Conservation (phyloP, 192 early-diverging fungal genomes). For the Linnemannia zychae region DNA sequence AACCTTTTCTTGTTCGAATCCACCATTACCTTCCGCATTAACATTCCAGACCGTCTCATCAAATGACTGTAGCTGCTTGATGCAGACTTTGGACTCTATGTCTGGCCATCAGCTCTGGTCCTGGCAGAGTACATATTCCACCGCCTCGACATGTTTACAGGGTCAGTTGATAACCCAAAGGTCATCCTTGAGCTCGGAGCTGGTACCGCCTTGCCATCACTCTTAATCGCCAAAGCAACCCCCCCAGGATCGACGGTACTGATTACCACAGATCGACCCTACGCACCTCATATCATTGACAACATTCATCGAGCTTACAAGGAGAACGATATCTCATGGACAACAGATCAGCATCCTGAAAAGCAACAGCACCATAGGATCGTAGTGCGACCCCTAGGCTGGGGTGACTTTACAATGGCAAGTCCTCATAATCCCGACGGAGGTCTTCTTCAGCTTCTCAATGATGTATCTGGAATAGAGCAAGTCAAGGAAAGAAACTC, state of each 20-base stretch:
- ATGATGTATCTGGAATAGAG: conserved; percentile 26
- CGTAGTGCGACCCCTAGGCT: conserved; percentile 60
- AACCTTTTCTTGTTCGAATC: not conserved
- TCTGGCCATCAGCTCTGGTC: conserved; percentile 82
- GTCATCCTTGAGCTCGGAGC: conserved; percentile 67
- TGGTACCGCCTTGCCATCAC: conserved; percentile 76
- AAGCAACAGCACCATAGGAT: conserved; percentile 9
- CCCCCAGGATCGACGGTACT: conserved; percentile 16
- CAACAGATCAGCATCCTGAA: not conserved
- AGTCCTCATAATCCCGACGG: conserved; percentile 9
- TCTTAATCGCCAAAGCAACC: conserved; percentile 62
- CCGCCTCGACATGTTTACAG: conserved; percentile 43
- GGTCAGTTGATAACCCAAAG: conserved; percentile 16
- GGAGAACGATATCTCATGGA: conserved; percentile 49
- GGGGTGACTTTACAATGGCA: conserved; percentile 59
- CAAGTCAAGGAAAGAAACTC: not conserved
- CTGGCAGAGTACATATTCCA: conserved; percentile 71
- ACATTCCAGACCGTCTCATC: not conserved
- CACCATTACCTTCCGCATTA: not conserved
- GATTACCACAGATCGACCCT: conserved; percentile 59
- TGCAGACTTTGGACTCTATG: conserved; percentile 71
- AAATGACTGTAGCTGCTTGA: conserved; percentile 60
- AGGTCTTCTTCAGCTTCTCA: conserved; percentile 57
- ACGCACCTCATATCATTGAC: conserved; percentile 54
- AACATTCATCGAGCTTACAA: conserved; percentile 49